Base-by-base conservation (phyloP, 306 rosid genomes). In the Fragaria iinumae region DNA sequence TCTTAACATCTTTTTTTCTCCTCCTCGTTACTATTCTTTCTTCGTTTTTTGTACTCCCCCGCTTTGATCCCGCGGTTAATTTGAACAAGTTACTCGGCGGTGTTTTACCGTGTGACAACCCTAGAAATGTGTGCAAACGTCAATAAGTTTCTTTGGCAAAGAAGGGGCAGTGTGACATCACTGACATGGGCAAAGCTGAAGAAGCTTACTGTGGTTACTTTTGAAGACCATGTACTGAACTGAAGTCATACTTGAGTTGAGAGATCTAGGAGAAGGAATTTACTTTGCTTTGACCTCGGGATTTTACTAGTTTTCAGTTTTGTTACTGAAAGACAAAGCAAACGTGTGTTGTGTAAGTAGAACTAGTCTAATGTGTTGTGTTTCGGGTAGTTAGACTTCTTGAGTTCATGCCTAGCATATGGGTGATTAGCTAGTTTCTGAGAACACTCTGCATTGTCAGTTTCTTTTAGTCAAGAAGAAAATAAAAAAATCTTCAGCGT, bases 41-140 rank as follows among this genome's bases (percentile, higher is more conserved):
- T 21, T 4, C 12, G 4, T 52, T 62, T 69, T 48, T 52, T 21
- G 11, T 52, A 38, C 48, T 10, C 41, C 10, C 2, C 29, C 8
- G 4, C 39, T 25, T 29, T 25, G 39, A 12, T 29, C 20, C 13
- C 20, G 67, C 17, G 10, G 39, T 60, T 60, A 62, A 62, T 27
- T 29, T 62, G 45, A 56, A 36, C 56, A 12, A 49, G 27, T 67
- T 48, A 66, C 72, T 29, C n/a, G 29, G 67, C 68, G 59, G 80
- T 69, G 2, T 9, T 34, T 74, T 16, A 74, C 38, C n/a, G 1
- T 1, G 16, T 7, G 49, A 39, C 27, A 25, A 67, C n/a, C 32
- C 29, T 39, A 27, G 59, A 18, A 14, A 71, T 20, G 14, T 29
- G 75, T 49, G 75, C 25, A 41, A 27, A 6, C 38, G 34, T 23